Base-by-base conservation (phyloP, 257 asterid species). In the Solanum megistacrolobum region DNA sequence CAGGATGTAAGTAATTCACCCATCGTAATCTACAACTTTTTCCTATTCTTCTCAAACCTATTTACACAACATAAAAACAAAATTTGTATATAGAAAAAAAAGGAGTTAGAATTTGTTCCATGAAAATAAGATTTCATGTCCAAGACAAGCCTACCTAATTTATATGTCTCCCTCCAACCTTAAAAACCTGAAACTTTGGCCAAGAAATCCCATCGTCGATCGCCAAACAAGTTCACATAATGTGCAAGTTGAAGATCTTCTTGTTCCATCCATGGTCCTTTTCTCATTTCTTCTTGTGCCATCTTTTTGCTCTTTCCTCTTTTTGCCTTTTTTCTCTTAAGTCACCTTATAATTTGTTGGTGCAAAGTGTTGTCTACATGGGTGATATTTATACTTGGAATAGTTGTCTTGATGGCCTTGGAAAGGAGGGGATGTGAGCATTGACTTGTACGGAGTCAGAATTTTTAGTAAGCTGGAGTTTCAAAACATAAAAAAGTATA, bases 1-100 rank as follows among this genome's bases (percentile, higher is more conserved):
- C 98, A 21, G 98, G 98, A 84, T 96, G 94, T 87, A 96, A 89
- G 89, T 95, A 95, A 89, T 95, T 95, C 87, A 95, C 62, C 98
- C 98, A 95, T 83, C 98, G 92, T 85, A 95, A 82, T 84, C 98
- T 94, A 90, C 98, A 95, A 88, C 98, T 95, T 66, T 95, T 96
- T 83, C 98, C 98, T 21, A 94, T 94, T 89, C 98, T 94, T 90
- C 92, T 96, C 14, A 94, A 93, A 88, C 98, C 98, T 96, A 35
- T 74, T 35, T 20, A 74, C 12, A 36, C 6, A 88, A 55, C 79
- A 23, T 41, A 29, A 21, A 83, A 18, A 21, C 35, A 31, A 83
- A 55, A 55, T 3, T 55, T 3, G 68, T 82, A 82, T 48, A 82
- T 7, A 46, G 13, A 55, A 83, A 16, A 31, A 31, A 12, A 11